Base-by-base conservation (phyloP, 2,329 filamentous ascomycete genomes). In the Talaromyces sp. region DNA sequence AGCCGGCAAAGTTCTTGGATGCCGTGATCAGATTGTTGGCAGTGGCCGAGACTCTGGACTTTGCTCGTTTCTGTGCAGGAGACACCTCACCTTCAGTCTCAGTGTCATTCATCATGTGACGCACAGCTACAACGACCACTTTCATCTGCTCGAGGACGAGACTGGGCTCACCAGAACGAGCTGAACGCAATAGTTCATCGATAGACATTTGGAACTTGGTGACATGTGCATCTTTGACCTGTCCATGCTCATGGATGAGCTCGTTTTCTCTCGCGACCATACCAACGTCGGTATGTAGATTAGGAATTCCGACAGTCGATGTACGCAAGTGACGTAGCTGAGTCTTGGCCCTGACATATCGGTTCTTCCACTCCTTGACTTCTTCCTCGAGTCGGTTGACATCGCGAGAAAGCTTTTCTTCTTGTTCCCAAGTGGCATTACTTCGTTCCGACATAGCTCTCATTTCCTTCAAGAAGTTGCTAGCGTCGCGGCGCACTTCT, bases 21-120 rank as follows among this genome's bases (percentile, higher is more conserved):
- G 94, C 92, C 2, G 94, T 98, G 72, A 98, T 97, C 65, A 99
- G 83, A 73, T 94, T 95, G 82, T 98, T 98, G 58, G 95, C 93
- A 1, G 94, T 96, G 2, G 90, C 90, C n/a, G 93, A 96, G 3
- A 98, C 90, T 66, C 90, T 89, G 59, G 87, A 85, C 78, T 92
- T 96, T 67, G 96, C 84, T 76, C 89, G 92, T 33, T 83, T 81
- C 69, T 88, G 87, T 68, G 89, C 82, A 68, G 87, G 85, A 43
- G 80, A 76, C 33, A 82, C 82, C 41, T 85, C 85, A 33, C 86
- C 85, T 1, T 82, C 77, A 13, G 85, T 82, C 63, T 85, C 83
- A 33, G 97, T 86, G 70, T 95, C 92, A 72, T 91, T 90, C 25
- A 90, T 93, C 69, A 99, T 94, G 67, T 89, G 87, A 66, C 93